Percentiles rank a stretch among this genome's conserved stretches.
phyloP scores from a whole-genome alignment of 306 rosid species.

The Delonix regia region DNA sequence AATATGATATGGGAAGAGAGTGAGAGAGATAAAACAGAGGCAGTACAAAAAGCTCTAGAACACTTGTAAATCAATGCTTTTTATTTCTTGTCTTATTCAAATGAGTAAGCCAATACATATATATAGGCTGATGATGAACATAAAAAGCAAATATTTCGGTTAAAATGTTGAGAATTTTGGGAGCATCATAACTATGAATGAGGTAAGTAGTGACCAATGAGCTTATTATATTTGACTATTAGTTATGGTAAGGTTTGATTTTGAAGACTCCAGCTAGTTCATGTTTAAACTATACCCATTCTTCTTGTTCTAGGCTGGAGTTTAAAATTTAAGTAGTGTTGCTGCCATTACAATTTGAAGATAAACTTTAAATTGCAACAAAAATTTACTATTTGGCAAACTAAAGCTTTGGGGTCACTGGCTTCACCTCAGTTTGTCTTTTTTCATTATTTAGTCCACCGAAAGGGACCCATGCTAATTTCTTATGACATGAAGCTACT shows the following conservation, averaged over 20 bases:
- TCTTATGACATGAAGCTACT: background rate
- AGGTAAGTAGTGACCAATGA: conserved; percentile 25
- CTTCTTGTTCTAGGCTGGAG: conserved; percentile 20
- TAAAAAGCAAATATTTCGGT: too few species aligned
- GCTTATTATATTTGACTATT: conserved; percentile 49
- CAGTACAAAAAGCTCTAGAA: too few species aligned
- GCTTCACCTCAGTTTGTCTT: background rate
- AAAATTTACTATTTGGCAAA: background rate
- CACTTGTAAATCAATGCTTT: too few species aligned
- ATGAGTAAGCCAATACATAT: too few species aligned
- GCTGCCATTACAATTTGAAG: conserved; percentile 14
- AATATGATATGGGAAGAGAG: too few species aligned
- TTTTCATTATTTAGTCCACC: background rate
- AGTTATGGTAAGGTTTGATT: conserved; percentile 24
- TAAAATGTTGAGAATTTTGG: too few species aligned
- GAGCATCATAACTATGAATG: too few species aligned
- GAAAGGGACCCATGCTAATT: background rate
- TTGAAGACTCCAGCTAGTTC: conserved; percentile 45
- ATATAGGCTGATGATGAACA: too few species aligned
- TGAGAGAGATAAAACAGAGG: too few species aligned
- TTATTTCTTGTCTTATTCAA: too few species aligned
- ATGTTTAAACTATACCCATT: conserved; percentile 49
- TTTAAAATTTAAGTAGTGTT: conserved; percentile 23
- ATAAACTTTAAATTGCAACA: conserved; percentile 17
- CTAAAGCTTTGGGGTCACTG: background rate